phyloP scores from a whole-genome alignment of 768 basidiomycete species.

The Galerina sulciceps region DNA sequence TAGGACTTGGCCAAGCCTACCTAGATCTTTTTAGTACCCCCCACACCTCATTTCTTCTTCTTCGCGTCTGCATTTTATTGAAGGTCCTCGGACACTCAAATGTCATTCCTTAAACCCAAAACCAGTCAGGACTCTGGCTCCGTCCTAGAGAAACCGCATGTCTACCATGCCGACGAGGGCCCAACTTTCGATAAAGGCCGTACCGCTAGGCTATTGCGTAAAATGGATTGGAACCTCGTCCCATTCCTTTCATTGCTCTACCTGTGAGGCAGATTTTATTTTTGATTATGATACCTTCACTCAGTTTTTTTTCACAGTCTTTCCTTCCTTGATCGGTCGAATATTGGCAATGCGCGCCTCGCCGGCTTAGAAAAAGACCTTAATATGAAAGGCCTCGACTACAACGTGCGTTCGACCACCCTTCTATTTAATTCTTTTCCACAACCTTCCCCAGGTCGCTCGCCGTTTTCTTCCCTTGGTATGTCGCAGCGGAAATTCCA shows the following conservation, averaged over 20 bases:
- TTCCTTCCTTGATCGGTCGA: slow-evolving; percentile 35
- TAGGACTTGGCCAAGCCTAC: slow-evolving; percentile 14
- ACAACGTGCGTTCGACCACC: slow-evolving; percentile 23
- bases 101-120: slow-evolving; percentile 23
- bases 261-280: slow-evolving; percentile 21
- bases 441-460: slow-evolving; percentile 25
- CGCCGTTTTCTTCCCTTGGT: slow-evolving; percentile 35
- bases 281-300: background rate
- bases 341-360: slow-evolving; percentile 36
- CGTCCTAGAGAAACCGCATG: slow-evolving; percentile 12
- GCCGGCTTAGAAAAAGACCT: slow-evolving; percentile 30
- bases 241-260: slow-evolving; percentile 35
- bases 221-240: slow-evolving; percentile 35
- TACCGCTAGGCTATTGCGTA: slow-evolving; percentile 26
- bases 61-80: background rate
- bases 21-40: slow-evolving; percentile 3
- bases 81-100: slow-evolving; percentile 8
- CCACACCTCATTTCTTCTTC: background rate
- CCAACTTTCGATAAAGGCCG: slow-evolving; percentile 20
- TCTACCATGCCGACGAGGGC: background rate
- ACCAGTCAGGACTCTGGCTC: slow-evolving; percentile 15
- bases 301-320: slow-evolving; percentile 20
- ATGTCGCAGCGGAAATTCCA: slow-evolving; percentile 35
- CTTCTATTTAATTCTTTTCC: background rate
- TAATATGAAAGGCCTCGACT: slow-evolving; percentile 30